A percentile compares a stretch with the other conserved stretches of the same genome.
phyloP scores from a whole-genome alignment of 2,329 filamentous ascomycete species.

The Trichoderma koningii region DNA sequence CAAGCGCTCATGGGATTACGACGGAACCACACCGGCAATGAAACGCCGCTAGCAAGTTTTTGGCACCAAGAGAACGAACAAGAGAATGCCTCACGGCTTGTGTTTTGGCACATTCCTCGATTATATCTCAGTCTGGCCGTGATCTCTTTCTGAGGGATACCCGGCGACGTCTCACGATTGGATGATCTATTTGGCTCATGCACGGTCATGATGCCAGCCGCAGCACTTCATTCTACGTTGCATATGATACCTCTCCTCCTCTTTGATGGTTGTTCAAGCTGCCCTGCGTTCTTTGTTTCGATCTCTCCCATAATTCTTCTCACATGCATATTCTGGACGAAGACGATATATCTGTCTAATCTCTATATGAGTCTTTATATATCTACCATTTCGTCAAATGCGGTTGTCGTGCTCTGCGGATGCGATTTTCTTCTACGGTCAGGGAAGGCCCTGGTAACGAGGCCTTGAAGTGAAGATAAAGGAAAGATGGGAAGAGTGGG shows the following conservation, averaged over 20 bases:
- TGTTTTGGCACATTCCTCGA: not conserved
- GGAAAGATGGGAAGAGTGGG: not conserved
- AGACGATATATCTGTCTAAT: conserved; percentile 4
- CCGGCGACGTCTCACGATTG: not conserved
- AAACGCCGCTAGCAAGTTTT: conserved; percentile 35
- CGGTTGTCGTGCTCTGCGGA: not conserved
- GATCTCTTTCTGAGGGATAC: not conserved
- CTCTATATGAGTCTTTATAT: not conserved
- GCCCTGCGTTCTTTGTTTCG: not conserved
- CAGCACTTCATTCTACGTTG: not conserved
- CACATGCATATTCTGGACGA: not conserved
- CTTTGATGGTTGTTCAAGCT: not conserved
- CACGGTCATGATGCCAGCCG: not conserved
- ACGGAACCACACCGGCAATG: conserved; percentile 40
- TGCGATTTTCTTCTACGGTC: not conserved
- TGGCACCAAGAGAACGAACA: not conserved
- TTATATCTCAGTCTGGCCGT: not conserved
- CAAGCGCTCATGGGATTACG: conserved; percentile 64
- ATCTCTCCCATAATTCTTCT: not conserved
- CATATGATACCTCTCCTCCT: not conserved
- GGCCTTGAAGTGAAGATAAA: not conserved
- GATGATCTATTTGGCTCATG: not conserved
- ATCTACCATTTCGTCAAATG: not conserved
- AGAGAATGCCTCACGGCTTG: not conserved
- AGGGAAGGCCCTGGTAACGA: not conserved